Conservation (phyloP, 371 early-diverging fungal genomes). For the Capillidium heterosporum region DNA sequence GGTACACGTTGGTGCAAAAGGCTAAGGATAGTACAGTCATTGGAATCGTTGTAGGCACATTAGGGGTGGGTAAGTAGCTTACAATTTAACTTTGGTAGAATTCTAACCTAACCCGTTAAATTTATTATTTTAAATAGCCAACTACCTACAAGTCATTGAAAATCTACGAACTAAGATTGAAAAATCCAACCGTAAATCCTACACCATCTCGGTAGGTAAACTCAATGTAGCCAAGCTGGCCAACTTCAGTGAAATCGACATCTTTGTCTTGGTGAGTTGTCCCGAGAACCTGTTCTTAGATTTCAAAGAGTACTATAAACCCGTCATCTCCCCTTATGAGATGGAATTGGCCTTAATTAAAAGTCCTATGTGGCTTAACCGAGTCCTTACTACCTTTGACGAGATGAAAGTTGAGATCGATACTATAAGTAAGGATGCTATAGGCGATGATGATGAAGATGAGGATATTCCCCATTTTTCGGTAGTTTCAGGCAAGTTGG, state of each 20-base stretch:
- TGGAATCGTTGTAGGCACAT: constrained; percentile 90
- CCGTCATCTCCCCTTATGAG: constrained; percentile 87
- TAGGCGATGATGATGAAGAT: constrained; percentile 24
- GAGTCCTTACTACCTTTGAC: constrained; percentile 17
- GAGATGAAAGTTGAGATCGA: constrained; percentile 8
- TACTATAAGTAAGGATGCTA: background rate
- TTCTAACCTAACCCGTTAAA: too few species aligned
- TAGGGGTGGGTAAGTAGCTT: constrained; percentile 73
- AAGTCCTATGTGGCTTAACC: constrained; percentile 52
- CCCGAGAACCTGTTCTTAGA: constrained; percentile 88
- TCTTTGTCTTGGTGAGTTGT: constrained; percentile 81
- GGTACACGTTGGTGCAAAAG: constrained; percentile 69
- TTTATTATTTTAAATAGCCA: constrained; percentile 29
- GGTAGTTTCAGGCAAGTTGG: constrained; percentile 64
- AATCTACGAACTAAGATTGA: constrained; percentile 54
- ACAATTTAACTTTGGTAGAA: too few species aligned
- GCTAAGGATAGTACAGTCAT: constrained; percentile 84
- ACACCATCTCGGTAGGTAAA: constrained; percentile 86
- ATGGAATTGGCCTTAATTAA: constrained; percentile 54
- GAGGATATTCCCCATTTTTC: constrained; percentile 75
- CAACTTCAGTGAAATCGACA: constrained; percentile 86
- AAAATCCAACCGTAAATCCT: constrained; percentile 61
- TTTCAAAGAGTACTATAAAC: constrained; percentile 74
- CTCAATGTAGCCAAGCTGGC: constrained; percentile 88
- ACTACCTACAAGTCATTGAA: constrained; percentile 62